Conservation (phyloP, 768 basidiomycete species). For the Phaeotremella fagi region DNA sequence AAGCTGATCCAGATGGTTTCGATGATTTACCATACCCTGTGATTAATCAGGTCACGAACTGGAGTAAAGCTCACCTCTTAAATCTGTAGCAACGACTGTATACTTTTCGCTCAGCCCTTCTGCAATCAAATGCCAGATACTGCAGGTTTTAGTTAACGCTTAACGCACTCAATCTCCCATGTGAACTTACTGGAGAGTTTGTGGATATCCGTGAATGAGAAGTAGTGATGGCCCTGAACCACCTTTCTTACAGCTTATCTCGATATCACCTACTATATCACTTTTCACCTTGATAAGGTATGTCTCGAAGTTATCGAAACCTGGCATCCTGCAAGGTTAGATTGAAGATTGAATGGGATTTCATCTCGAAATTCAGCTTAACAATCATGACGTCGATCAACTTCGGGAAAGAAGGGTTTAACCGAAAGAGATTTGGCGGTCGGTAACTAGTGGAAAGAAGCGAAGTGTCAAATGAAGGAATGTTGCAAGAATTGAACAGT, state of each 20-base stretch:
- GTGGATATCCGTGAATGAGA: constrained; percentile 37
- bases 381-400: no score
- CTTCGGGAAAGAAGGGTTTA: no score
- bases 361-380: no score
- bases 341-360: no score
- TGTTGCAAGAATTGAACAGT: no score
- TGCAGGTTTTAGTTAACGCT: background rate
- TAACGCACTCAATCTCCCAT: background rate
- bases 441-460: no score
- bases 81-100: constrained; percentile 33
- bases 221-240: constrained; percentile 18
- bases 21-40: constrained; percentile 37
- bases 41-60: background rate
- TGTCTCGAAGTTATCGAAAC: constrained; percentile 10
- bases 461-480: no score
- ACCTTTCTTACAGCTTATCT: constrained; percentile 11
- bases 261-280: constrained; percentile 1
- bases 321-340: no score
- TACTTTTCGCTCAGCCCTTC: constrained; percentile 20
- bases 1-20: constrained; percentile 28
- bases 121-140: constrained; percentile 37
- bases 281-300: constrained; percentile 7
- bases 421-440: no score
- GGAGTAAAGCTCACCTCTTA: constrained; percentile 26
- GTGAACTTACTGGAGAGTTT: constrained; percentile 24